A percentile compares a stretch with the other conserved stretches of the same genome.
Evolutionary conservation across 78 protist species (phyloP).

Genomic region (Bigelowiella natans): DNA sequence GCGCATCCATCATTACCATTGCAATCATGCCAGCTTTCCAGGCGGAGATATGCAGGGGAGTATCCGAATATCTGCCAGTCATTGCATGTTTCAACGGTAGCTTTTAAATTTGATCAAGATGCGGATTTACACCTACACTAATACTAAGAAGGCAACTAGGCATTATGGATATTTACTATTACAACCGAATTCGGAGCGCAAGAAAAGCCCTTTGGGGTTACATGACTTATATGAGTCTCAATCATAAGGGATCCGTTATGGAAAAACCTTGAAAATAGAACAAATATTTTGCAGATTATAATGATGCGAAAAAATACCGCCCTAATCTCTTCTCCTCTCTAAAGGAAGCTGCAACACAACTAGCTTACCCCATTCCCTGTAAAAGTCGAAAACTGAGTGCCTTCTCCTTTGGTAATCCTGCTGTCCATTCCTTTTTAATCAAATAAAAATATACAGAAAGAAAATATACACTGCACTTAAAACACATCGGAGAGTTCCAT

Average conservation of each 20-base stretch:
- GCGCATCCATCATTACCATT: too few relatives aligned
- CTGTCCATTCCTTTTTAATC: neutral
- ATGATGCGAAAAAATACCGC: too few relatives aligned
- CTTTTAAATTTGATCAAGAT: too few relatives aligned
- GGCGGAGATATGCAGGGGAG: neutral
- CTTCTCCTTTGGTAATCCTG: neutral
- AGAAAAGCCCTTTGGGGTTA: neutral
- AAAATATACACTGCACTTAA: too few relatives aligned
- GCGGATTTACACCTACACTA: too few relatives aligned
- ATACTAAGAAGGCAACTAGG: too few relatives aligned
- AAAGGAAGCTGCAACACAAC: neutral
- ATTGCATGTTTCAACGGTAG: neutral
- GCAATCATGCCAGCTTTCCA: neutral
- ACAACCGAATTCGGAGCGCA: neutral
- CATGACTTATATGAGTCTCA: neutral
- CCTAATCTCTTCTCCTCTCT: neutral
- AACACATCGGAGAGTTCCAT: too few relatives aligned
- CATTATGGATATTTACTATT: too few relatives aligned
- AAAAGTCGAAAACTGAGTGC: neutral
- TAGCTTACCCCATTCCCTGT: neutral
- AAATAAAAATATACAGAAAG: too few relatives aligned
- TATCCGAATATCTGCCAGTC: neutral
- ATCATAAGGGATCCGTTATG: neutral
- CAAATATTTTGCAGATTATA: too few relatives aligned
- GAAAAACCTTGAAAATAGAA: neutral